Evolutionary conservation across 225 moss, liverwort and hornwort genomes (phyloP).

Genomic region (Straminergon stramineum): DNA sequence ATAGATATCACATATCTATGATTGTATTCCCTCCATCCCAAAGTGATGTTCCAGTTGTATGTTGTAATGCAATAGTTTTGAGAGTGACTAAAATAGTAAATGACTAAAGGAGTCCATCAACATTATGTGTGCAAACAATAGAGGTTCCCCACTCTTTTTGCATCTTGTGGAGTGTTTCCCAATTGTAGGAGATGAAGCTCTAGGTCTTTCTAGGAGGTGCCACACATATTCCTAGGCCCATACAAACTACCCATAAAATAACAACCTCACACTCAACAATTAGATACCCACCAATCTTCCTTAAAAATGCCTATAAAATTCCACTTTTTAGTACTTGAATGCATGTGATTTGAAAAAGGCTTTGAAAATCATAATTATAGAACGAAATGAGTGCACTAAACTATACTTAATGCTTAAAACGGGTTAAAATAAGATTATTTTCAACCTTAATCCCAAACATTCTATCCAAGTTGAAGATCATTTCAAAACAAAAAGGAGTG

Average conservation of each 20-base stretch:
- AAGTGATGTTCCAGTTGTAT: no score
- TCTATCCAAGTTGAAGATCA: neutral
- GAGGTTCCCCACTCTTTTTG: neutral
- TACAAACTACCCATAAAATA: neutral
- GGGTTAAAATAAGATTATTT: neutral
- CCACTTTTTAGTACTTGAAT: neutral
- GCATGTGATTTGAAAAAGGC: neutral
- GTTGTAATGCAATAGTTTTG: no score
- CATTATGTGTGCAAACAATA: neutral
- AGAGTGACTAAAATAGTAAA: neutral
- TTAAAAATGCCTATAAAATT: neutral
- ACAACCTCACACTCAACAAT: neutral
- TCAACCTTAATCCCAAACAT: neutral
- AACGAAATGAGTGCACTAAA: neutral
- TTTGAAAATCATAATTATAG: neutral
- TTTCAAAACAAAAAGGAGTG: fast-evolving
- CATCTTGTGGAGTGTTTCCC: neutral
- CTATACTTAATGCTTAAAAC: fast-evolving
- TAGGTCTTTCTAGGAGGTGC: neutral
- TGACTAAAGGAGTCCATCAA: neutral
- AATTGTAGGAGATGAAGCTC: neutral
- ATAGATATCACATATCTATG: neutral
- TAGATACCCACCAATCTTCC: fast-evolving
- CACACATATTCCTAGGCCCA: neutral
- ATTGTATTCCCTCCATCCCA: no score